Conservation (phyloP, 2,329 filamentous ascomycete species). For the Epicoccum nigrum region DNA sequence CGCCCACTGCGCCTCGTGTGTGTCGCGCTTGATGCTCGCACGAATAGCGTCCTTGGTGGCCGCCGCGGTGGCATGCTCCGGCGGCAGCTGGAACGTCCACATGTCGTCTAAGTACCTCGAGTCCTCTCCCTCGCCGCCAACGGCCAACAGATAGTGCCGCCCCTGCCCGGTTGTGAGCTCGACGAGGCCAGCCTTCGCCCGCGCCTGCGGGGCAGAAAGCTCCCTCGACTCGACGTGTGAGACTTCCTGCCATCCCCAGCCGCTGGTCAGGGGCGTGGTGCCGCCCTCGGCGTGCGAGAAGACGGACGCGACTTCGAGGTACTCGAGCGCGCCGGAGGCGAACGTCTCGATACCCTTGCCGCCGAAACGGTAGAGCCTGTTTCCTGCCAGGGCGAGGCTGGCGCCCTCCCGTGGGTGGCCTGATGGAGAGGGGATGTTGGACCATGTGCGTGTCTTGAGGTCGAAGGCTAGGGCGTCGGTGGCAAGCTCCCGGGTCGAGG, state of each 20-base stretch:
- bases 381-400: constrained; percentile 53
- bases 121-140: constrained; percentile 52
- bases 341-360: constrained; percentile 38
- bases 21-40: constrained; percentile 52
- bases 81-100: constrained; percentile 60
- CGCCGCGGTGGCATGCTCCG: constrained; percentile 55
- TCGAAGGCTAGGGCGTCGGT: constrained; percentile 61
- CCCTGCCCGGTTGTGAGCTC: constrained; percentile 60
- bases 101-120: constrained; percentile 51
- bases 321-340: constrained; percentile 29
- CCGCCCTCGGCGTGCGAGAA: constrained; percentile 45
- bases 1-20: constrained; percentile 58
- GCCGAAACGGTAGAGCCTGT: constrained; percentile 57
- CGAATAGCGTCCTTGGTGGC: constrained; percentile 59
- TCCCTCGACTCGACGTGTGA: constrained; percentile 22
- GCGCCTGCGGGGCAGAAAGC: constrained; percentile 46
- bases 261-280: constrained; percentile 41
- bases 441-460: constrained; percentile 57
- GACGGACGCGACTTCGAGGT: constrained; percentile 43
- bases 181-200: constrained; percentile 53
- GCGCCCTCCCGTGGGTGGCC: constrained; percentile 45
- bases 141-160: constrained; percentile 58
- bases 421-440: constrained; percentile 55
- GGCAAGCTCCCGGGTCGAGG: constrained; percentile 29
- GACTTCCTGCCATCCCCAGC: constrained; percentile 44